Evolutionary conservation across 345 rosid species (phyloP), one percentile per base, ranked within the genome.

Genomic region (Mercurialis annua): DNA sequence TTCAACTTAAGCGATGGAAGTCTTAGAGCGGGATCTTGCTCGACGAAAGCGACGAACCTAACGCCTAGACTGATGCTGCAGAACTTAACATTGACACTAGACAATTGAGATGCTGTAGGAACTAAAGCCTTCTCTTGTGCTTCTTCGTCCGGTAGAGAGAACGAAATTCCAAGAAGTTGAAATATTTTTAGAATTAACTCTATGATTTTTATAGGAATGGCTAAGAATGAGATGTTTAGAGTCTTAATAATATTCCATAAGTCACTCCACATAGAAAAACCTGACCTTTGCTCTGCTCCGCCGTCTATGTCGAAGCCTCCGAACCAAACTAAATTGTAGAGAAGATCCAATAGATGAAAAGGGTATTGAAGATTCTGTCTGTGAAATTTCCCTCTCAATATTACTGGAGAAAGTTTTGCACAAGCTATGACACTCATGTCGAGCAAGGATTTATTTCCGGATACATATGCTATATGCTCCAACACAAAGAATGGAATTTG

Each of bases 401-500:
- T 0, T 20, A 33, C 2, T 2, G 64, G 64, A 59, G 64, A 59
- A 59, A 59, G 12, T 59, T 11, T 59, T 38, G 10, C 9, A 40
- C 48, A 59, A 21, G 40, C 10, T 3, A 0, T 15, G 11, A 36
- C 21, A 16, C 48, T 40, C 17, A 34, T 59, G 1, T 1, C 12
- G 10, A 20, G 26, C 11, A 59, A 36, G 14, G 42, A 57, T 31
- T 18, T 36, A 36, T 3, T 9, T 9, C 9, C 9, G 4, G 4
- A 12, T n/a, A n/a, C n/a, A n/a, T n/a, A n/a, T n/a, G n/a, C n/a
- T n/a, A n/a, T n/a, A 36, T 21, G 48, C 64, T 59, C 48, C 6
- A 59, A 21, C 46, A 38, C 48, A 12, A 36, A 21, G 5, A 59
- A 59, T 9, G 64, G 64, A 21, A 59, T 59, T 26, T 59, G 64